A percentile compares a stretch with the other conserved stretches of the same genome.
phyloP scores from a whole-genome alignment of 1,139 yeast genomes.

The Taiozyma onychis region DNA sequence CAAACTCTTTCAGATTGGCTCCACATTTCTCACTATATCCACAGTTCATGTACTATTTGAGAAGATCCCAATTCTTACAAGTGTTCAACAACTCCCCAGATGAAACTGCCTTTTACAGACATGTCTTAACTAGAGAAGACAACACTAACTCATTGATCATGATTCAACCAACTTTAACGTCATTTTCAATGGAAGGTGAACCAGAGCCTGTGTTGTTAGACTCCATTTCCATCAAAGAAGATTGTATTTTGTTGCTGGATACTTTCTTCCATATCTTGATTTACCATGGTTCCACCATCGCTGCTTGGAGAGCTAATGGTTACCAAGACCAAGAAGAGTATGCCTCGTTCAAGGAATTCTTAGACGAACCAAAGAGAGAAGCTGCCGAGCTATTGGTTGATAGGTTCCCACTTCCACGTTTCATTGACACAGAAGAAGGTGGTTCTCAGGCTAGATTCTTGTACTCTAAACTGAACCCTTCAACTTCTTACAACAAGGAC shows the following conservation, averaged over 20 bases:
- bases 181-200: conserved; percentile 78
- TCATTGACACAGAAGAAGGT: conserved; percentile 94
- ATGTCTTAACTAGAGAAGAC: conserved; percentile 86
- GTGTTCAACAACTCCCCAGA: conserved; percentile 98
- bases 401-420: conserved; percentile 95
- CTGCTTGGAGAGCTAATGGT: conserved; percentile 95
- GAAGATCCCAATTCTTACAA: conserved; percentile 94
- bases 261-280: conserved; percentile 95
- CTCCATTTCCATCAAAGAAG: conserved; percentile 87
- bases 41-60: conserved; percentile 90
- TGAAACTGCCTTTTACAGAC: conserved; percentile 97
- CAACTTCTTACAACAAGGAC: conserved; percentile 69
- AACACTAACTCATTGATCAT: conserved; percentile 89
- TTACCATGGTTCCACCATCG: conserved; percentile 91
- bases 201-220: conserved; percentile 94
- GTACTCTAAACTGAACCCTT: conserved; percentile 89
- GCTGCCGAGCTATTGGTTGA: conserved; percentile 89
- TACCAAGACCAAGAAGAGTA: conserved; percentile 90
- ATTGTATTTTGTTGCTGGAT: conserved; percentile 80
- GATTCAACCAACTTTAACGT: conserved; percentile 94
- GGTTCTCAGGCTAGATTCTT: conserved; percentile 98
- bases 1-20: conserved; percentile 71
- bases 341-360: conserved; percentile 77
- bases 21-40: conserved; percentile 83
- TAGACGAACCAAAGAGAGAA: conserved; percentile 87